Percentiles rank a stretch among this genome's conserved stretches.
Conservation (phyloP, 2,329 filamentous ascomycete species). For the Coleophoma crateriformis region DNA sequence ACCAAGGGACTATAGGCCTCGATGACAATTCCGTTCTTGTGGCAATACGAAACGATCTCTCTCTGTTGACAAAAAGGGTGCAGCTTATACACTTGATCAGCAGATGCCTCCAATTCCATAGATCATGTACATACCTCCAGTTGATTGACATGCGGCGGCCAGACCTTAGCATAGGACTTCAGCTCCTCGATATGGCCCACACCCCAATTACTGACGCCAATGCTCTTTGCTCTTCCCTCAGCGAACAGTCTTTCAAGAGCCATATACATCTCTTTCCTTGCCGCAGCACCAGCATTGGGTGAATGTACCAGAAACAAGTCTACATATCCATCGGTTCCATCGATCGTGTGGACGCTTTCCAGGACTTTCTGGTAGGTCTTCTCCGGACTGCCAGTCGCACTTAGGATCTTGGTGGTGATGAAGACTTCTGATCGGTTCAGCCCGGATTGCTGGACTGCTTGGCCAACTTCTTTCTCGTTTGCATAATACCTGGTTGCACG, state of each 20-base stretch:
- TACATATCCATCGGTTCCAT: slow-evolving; percentile 53
- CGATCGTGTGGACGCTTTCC: slow-evolving; percentile 59
- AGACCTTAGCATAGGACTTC: slow-evolving; percentile 57
- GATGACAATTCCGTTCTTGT: slow-evolving; percentile 42
- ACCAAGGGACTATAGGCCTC: slow-evolving; percentile 49
- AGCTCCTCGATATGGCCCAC: slow-evolving; percentile 64
- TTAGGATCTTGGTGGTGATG: slow-evolving; percentile 65
- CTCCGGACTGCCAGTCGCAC: slow-evolving; percentile 45
- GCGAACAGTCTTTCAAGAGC: slow-evolving; percentile 57
- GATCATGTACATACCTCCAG: slow-evolving; percentile 45
- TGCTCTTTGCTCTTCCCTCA: slow-evolving; percentile 55
- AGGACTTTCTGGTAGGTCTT: slow-evolving; percentile 52
- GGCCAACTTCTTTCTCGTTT: slow-evolving; percentile 63
- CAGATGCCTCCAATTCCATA: slow-evolving; percentile 27
- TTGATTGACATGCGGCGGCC: slow-evolving; percentile 70
- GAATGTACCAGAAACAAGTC: slow-evolving; percentile 69
- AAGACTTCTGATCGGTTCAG: slow-evolving; percentile 56
- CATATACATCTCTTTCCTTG: slow-evolving; percentile 58
- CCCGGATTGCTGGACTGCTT: slow-evolving; percentile 51
- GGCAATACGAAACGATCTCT: slow-evolving; percentile 43
- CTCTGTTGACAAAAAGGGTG: slow-evolving; percentile 64
- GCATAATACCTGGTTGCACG: slow-evolving; percentile 52
- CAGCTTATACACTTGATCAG: slow-evolving; percentile 48
- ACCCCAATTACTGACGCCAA: slow-evolving; percentile 71
- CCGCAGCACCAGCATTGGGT: slow-evolving; percentile 46